Conservation (phyloP, 140 eudicot genomes). For the Anethum foeniculum region DNA sequence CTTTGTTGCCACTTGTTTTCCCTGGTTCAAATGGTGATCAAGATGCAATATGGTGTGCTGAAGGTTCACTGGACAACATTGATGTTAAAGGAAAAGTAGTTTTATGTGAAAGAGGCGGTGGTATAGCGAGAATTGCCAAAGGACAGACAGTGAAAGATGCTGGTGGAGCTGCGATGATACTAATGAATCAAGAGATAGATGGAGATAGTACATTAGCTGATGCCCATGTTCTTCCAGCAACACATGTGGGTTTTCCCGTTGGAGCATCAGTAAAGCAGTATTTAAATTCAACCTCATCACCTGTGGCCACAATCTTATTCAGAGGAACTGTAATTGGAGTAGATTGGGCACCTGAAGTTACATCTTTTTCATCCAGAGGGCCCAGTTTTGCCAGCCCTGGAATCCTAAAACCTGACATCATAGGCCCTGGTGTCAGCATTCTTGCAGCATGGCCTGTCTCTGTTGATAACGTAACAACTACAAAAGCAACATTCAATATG, state of each 20-base stretch:
- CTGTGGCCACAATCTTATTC: conserved; percentile 16
- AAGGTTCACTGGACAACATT: conserved; percentile 25
- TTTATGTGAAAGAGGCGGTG: conserved; percentile 20
- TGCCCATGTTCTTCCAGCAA: conserved; percentile 40
- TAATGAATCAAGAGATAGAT: conserved; percentile 11
- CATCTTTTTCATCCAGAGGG: conserved; percentile 24
- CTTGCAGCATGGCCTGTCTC: conserved; percentile 34
- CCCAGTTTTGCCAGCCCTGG: conserved; percentile 24
- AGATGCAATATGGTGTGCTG: conserved; percentile 16
- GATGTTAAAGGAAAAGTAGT: conserved; percentile 54
- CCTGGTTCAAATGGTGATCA: conserved; percentile 30
- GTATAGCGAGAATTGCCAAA: conserved; percentile 11
- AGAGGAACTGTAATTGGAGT: conserved; percentile 25
- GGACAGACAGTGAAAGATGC: conserved; percentile 28
- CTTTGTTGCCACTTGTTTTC: conserved; percentile 31
- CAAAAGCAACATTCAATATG: conserved; percentile 8
- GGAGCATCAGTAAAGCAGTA: conserved; percentile 7
- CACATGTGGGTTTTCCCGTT: conserved; percentile 12
- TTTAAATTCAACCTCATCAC: conserved; percentile 16
- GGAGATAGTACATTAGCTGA: conserved; percentile 23
- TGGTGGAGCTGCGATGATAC: conserved; percentile 33
- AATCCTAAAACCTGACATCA: conserved; percentile 27
- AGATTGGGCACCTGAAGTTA: conserved; percentile 11
- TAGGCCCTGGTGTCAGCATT: conserved; percentile 29
- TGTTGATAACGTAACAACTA: conserved; percentile 12